Percentiles rank a stretch among this genome's conserved stretches.
Conservation (phyloP, 192 early-diverging fungal genomes). For the Coemansia sp. region DNA sequence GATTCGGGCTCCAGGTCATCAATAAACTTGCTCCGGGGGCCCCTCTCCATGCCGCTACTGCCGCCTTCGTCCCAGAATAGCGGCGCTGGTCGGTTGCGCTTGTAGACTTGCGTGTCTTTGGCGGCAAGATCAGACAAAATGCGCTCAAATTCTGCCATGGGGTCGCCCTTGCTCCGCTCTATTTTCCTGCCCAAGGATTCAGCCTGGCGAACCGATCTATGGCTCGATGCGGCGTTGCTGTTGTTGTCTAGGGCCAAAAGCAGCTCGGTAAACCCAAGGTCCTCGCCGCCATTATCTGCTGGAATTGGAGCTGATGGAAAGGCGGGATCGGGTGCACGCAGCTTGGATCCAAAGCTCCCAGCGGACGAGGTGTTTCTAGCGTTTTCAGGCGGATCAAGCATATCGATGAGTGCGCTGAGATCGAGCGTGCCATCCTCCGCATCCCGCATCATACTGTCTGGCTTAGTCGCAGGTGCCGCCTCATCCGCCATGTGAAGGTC, state of each 20-base stretch:
- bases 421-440: conserved; percentile 5
- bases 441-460: too few relatives aligned
- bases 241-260: conserved; percentile 17
- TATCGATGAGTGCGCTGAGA: conserved; percentile 25
- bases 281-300: background rate
- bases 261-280: conserved; percentile 16
- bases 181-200: background rate
- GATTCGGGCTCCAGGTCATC: conserved; percentile 15
- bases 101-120: conserved; percentile 20
- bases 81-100: conserved; percentile 15
- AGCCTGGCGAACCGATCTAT: background rate
- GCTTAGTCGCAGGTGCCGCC: background rate
- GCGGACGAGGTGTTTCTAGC: background rate
- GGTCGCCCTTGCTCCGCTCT: background rate
- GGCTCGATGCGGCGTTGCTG: background rate
- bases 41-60: background rate
- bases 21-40: conserved; percentile 6
- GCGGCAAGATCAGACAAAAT: conserved; percentile 33
- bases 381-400: conserved; percentile 14
- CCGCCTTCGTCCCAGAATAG: conserved; percentile 25
- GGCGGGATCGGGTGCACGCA: too few relatives aligned
- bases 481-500: background rate
- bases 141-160: conserved; percentile 43
- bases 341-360: background rate
- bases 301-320: too few relatives aligned